Percentiles rank a stretch among this genome's conserved stretches.
phyloP scores from a whole-genome alignment of 768 basidiomycete genomes.

The Collybia mongolica region DNA sequence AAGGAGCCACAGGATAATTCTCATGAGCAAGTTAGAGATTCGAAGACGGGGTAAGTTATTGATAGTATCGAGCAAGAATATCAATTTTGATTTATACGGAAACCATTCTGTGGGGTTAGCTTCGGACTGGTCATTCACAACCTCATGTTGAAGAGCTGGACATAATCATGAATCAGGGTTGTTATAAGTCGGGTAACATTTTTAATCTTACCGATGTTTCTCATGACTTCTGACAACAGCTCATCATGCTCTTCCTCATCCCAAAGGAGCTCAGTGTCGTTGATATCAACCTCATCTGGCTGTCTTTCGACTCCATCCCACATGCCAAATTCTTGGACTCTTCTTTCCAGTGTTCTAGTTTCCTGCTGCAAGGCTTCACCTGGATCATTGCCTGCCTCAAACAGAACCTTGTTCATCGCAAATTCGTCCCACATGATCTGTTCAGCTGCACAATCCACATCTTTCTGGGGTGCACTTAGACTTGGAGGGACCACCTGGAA shows the following conservation, averaged over 20 bases:
- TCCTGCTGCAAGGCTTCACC: neutral
- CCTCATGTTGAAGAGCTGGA: slow-evolving; percentile 1
- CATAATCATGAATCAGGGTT: neutral
- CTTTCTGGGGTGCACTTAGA: neutral
- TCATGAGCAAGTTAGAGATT: slow-evolving; percentile 25
- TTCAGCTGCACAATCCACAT: neutral
- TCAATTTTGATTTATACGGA: slow-evolving; percentile 8
- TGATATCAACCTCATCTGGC: slow-evolving; percentile 3
- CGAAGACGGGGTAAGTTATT: slow-evolving; percentile 30
- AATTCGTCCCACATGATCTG: slow-evolving; percentile 7
- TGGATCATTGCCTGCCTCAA: slow-evolving; percentile 1
- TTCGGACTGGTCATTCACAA: neutral
- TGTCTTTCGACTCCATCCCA: slow-evolving; percentile 8
- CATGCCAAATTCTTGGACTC: slow-evolving; percentile 6
- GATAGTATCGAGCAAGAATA: slow-evolving; percentile 26
- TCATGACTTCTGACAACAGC: slow-evolving; percentile 6
- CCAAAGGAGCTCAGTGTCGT: slow-evolving; percentile 1
- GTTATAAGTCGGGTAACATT: slow-evolving; percentile 6
- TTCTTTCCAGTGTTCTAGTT: slow-evolving; percentile 7
- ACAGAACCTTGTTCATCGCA: neutral
- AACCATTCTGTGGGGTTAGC: slow-evolving; percentile 3
- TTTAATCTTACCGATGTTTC: slow-evolving; percentile 9
- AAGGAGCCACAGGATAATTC: slow-evolving; percentile 29
- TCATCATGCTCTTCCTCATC: slow-evolving; percentile 13
- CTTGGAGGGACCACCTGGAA: too few relatives aligned